Evolutionary conservation across 371 early-diverging fungal genomes (phyloP).

Genomic region (Zychaea mexicana): DNA sequence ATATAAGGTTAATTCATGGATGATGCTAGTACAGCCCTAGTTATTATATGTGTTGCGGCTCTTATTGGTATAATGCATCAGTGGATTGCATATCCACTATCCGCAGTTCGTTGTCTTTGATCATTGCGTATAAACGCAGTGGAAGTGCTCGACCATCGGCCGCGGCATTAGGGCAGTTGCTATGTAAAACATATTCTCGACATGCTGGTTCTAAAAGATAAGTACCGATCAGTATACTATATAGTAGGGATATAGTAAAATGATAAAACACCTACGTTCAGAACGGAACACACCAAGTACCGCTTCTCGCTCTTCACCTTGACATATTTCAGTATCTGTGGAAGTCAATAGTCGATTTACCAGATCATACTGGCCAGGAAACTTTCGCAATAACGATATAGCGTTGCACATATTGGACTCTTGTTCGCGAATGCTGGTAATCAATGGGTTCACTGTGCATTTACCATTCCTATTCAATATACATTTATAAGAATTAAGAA

Average conservation of each 20-base stretch:
- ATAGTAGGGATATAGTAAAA: no score
- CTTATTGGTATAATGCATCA: conserved; percentile 21
- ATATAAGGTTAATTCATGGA: no score
- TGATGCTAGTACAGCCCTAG: no score
- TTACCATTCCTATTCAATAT: conserved; percentile 33
- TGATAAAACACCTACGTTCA: no score
- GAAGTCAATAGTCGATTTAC: conserved; percentile 59
- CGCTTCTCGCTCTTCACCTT: conserved; percentile 62
- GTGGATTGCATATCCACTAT: conserved; percentile 38
- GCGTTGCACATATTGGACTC: conserved; percentile 66
- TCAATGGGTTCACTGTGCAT: conserved; percentile 39
- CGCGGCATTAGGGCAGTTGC: conserved; percentile 24
- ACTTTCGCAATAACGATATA: conserved; percentile 67
- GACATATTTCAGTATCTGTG: conserved; percentile 50
- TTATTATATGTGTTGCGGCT: no score
- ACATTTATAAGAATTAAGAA: conserved; percentile 18
- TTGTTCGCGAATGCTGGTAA: conserved; percentile 54
- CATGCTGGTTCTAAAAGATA: conserved; percentile 36
- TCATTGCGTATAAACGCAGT: conserved; percentile 33
- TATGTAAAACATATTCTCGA: conserved; percentile 53
- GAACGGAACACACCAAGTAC: no score
- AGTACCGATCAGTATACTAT: background rate
- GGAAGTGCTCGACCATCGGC: conserved; percentile 22
- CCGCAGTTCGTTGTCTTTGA: conserved; percentile 44
- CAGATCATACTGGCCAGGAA: conserved; percentile 70